Evolutionary conservation across 306 rosid species (phyloP).

Genomic region (Spatholobus suberectus): DNA sequence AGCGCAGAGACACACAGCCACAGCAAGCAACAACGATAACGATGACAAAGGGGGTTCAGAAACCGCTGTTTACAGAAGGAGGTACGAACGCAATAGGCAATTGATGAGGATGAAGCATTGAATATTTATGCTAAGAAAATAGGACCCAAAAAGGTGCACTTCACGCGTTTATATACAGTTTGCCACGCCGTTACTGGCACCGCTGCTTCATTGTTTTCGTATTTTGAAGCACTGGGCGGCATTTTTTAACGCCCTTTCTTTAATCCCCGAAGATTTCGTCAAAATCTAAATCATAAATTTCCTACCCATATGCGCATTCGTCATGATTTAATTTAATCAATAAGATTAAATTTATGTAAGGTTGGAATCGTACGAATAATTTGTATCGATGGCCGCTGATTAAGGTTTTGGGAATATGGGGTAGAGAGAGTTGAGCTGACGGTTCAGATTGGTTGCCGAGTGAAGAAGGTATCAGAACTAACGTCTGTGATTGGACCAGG

Average conservation of each 20-base stretch:
- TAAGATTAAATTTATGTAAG: neutral
- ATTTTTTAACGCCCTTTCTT: conserved; percentile 24
- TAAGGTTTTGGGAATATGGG: neutral
- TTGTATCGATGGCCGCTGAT: conserved; percentile 10
- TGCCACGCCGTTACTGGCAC: conserved; percentile 42
- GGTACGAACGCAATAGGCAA: conserved; percentile 18
- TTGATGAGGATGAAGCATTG: conserved; percentile 45
- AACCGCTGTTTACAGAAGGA: conserved; percentile 10
- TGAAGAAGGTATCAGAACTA: conserved; percentile 19
- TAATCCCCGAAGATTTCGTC: conserved; percentile 33
- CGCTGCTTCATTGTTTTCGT: conserved; percentile 7
- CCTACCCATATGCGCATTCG: neutral
- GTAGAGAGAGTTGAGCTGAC: neutral
- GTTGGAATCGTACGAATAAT: neutral
- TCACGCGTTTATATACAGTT: conserved; percentile 57
- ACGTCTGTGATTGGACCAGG: conserved; percentile 33
- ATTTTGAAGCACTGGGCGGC: conserved; percentile 41
- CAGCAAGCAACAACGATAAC: neutral
- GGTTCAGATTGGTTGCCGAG: conserved; percentile 40
- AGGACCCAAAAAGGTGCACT: conserved; percentile 6
- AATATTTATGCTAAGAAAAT: conserved; percentile 30
- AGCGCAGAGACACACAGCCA: neutral
- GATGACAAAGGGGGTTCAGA: conserved; percentile 11
- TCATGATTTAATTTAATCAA: neutral
- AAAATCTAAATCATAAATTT: conserved; percentile 21